Evolutionary conservation across 73 alveolate genomes (phyloP).

Genomic region (Paramecium octaurelia): DNA sequence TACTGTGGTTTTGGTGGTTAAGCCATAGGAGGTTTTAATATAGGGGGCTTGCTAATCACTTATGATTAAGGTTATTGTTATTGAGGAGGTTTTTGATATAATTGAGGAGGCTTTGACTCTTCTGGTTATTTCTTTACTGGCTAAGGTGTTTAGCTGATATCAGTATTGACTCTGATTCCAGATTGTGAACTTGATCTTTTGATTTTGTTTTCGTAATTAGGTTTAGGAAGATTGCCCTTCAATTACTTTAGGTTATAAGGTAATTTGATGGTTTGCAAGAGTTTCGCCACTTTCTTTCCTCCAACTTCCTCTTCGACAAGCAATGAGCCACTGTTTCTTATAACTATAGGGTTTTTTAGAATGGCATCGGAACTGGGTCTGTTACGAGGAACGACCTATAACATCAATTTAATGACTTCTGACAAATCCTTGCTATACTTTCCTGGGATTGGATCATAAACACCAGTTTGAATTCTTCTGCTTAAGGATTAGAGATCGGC

Average conservation of each 20-base stretch:
- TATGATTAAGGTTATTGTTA: not conserved
- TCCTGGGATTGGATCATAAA: conserved; percentile 49
- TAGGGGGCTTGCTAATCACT: not conserved
- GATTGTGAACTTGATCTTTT: not conserved
- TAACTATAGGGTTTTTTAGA: conserved; percentile 19
- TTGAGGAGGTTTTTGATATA: not conserved
- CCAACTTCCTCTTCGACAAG: conserved; percentile 18
- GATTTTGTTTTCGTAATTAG: conserved; percentile 10
- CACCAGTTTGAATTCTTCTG: conserved; percentile 29
- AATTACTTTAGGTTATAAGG: not conserved
- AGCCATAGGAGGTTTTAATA: not conserved
- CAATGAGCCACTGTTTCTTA: conserved; percentile 3
- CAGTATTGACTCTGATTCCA: not conserved
- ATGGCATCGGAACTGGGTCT: conserved; percentile 47
- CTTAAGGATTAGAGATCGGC: not conserved
- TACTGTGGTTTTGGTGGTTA: not conserved
- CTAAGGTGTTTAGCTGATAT: not conserved
- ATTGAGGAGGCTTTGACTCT: not conserved
- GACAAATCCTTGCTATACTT: conserved; percentile 33
- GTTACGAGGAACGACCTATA: conserved; percentile 13
- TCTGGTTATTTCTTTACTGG: not conserved
- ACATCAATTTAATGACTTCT: not conserved
- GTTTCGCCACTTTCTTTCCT: not conserved
- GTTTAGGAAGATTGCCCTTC: conserved; percentile 5
- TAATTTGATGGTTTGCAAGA: not conserved